Base-by-base conservation (phyloP, 208 protist genomes). In the Balamuthia mandrillaris region DNA sequence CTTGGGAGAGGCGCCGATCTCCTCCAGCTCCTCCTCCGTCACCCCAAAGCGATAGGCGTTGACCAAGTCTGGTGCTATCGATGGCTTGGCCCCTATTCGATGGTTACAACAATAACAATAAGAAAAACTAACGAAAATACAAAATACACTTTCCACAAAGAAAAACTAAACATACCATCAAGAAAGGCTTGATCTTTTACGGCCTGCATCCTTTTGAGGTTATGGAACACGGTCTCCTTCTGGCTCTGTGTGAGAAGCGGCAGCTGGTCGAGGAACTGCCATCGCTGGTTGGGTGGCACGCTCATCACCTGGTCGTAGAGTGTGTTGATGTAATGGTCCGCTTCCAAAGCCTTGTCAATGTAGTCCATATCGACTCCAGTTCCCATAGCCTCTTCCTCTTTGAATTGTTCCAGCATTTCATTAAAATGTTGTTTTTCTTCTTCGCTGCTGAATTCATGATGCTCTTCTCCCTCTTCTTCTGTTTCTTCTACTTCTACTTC, bases 351-450 rank as follows among this genome's bases (percentile, higher is more conserved):
- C n/a, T n/a, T n/a, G n/a, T n/a, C n/a, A n/a, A n/a, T n/a, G n/a
- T n/a, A n/a, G n/a, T n/a, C n/a, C n/a, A n/a, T n/a, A n/a, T n/a
- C n/a, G n/a, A n/a, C 52, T 2, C 18, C 74, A 0, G 74, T 82
- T 33, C 65, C 74, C 0, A 27, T 42, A 14, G 74, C 9, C 21
- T 21, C 29, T 16, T 58, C 51, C 5, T 77, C 49, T 56, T 56
- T 3, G 74, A 52, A 27, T 45, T 82, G 39, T 82, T 82, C 51
- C 74, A 82, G n/a, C 65, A 45, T 5, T 65, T 44, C 1, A 82
- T 29, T 52, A 45, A 82, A 45, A 31, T 39, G 35, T 82, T 82
- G 29, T 65, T 31, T 5, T 7, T 82, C 52, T 63, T 82, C 74
- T 9, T 3, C 18, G 27, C 58, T 31, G 14, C 10, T 27, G 31